phyloP scores from a whole-genome alignment of 1,284 basidiomycete species.

The Naganishia liquefaciens region DNA sequence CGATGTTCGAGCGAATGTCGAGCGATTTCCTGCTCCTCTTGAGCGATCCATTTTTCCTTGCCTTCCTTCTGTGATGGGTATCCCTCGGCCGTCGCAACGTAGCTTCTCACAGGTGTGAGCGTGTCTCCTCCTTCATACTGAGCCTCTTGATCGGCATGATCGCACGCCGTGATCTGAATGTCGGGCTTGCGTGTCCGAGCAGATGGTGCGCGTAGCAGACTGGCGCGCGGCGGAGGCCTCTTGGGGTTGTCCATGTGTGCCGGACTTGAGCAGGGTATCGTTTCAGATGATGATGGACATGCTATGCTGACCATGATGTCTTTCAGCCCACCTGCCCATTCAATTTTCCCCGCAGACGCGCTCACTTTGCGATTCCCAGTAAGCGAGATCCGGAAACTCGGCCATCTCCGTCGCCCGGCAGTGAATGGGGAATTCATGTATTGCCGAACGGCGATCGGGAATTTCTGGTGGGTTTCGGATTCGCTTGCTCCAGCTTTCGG shows the following conservation, averaged over 20 bases:
- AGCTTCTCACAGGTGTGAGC: constrained; percentile 20
- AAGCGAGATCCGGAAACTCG: no score
- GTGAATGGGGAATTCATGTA: no score
- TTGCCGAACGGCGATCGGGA: no score
- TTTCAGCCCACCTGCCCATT: constrained; percentile 12
- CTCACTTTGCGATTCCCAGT: no score
- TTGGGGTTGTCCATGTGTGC: not conserved
- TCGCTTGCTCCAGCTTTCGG: no score
- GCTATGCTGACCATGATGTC: not conserved
- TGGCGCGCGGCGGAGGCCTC: not conserved
- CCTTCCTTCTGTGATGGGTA: constrained; percentile 16
- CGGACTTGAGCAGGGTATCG: no score
- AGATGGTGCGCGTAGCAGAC: constrained; percentile 3
- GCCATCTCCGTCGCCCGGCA: no score
- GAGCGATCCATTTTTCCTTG: constrained; percentile 25
- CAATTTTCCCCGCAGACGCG: no score
- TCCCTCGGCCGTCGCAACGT: constrained; percentile 22
- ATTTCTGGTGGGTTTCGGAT: no score
- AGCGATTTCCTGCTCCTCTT: constrained; percentile 13
- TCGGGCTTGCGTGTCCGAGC: constrained; percentile 16
- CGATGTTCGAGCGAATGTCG: not conserved
- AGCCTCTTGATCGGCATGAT: not conserved
- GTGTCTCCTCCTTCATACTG: constrained; percentile 16
- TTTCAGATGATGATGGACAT: not conserved
- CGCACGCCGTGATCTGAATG: constrained; percentile 12